Conservation (phyloP, 2,329 filamentous ascomycete genomes). For the Alternaria sp. region DNA sequence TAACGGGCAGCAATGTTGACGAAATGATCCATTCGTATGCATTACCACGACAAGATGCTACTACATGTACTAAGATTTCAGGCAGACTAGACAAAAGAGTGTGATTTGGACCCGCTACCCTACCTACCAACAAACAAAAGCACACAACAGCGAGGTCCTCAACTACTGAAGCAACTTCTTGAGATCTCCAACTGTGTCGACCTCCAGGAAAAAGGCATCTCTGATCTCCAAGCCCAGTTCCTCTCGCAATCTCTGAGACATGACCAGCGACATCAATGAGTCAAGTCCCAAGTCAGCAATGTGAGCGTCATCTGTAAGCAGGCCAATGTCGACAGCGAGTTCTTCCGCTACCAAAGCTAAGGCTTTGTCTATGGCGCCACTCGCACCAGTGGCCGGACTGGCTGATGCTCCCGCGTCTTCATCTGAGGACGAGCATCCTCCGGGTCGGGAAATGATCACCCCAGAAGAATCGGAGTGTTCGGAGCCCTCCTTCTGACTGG, state of each 20-base stretch:
- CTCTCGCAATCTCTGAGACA: neutral
- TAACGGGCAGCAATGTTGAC: neutral
- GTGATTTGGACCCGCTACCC: neutral
- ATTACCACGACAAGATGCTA: neutral
- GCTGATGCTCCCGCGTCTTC: neutral
- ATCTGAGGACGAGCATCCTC: neutral
- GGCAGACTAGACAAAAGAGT: neutral
- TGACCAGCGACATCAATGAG: neutral
- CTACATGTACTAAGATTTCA: neutral
- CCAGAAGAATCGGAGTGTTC: neutral
- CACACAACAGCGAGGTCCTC: neutral
- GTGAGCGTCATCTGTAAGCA: neutral
- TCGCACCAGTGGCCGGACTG: neutral
- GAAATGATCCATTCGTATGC: neutral
- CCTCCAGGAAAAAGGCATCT: neutral
- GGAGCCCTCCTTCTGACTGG: neutral
- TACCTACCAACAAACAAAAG: neutral
- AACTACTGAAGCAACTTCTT: neutral
- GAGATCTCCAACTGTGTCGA: neutral
- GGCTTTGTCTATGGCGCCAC: neutral
- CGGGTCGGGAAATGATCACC: neutral
- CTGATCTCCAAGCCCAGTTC: neutral
- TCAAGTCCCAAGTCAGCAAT: neutral
- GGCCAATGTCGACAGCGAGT: neutral
- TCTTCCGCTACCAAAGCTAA: neutral